Base-by-base conservation (phyloP, 352 stramenopile genomes). In the Phytophthora megakarya region DNA sequence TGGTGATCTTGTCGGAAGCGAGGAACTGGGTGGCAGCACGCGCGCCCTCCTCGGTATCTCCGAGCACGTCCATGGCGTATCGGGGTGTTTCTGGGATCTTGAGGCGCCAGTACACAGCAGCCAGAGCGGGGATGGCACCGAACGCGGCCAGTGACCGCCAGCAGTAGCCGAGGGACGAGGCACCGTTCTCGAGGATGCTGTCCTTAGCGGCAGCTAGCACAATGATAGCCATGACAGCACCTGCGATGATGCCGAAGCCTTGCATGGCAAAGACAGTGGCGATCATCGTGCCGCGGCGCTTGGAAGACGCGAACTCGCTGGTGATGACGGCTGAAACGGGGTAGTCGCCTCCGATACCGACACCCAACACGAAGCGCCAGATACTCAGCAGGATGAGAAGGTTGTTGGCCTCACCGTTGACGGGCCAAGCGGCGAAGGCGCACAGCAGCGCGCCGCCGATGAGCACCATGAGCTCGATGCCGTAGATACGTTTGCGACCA, bases 211-310 rank as follows among this genome's bases (percentile, higher is more conserved):
- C 58, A 12, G 65, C 65, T 11, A 80, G 57, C 38, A 80, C 61
- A 30, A 73, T 62, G 45, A 79, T 56, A 32, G 68, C 63, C 63
- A 83, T 69, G 49, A 76, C 21, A 21, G 61, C 70, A 22, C 59
- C 72, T 9, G 55, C 52, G 33, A 84, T 77, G 72, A 80, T 84
- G 21, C 75, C 75, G 22, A 74, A 67, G 22, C 72, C 75, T 35
- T 84, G 68, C 78, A 87, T 87, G 45, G 75, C 75, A 53, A 87
- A 87, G 21, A 84, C 76, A 5, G 73, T 65, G 35, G 70, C 70
- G 44, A 85, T 81, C 55, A 75, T 80, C 30, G 73, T 77, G 40
- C 78, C 78, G 18, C 78, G 68, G 52, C 71, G 68, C 35, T 71
- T 70, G 46, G 67, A 63, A 8, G 67, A 75, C 38, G 73, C 65